These are phyloP conservation scores for Plantago elongata DNA, from an alignment of 257 asterid species.

Conservation along the genomic window DNA sequence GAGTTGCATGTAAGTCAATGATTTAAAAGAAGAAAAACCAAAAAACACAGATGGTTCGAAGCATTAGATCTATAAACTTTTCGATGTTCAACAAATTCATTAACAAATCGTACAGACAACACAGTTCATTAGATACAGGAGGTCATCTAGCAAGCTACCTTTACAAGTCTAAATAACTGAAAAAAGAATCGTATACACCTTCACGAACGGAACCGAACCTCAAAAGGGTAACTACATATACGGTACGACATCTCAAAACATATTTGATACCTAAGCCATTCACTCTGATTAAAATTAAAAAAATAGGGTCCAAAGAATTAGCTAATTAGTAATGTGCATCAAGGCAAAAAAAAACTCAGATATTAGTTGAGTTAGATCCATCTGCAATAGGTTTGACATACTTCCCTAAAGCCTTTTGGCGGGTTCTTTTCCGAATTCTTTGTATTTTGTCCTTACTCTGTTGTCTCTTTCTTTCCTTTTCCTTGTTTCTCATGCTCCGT, in stretches of 20 bases:
- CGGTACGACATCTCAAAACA: conserved; percentile 18
- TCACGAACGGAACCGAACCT: conserved; percentile 8
- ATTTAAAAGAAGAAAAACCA: no score
- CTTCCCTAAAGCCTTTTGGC: conserved; percentile 73
- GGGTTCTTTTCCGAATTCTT: conserved; percentile 60
- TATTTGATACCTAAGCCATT: conserved; percentile 40
- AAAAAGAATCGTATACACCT: conserved; percentile 14
- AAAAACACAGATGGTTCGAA: no score
- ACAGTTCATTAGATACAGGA: neutral
- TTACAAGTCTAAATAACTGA: conserved; percentile 16
- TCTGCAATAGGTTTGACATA: conserved; percentile 73
- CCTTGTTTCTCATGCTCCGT: conserved; percentile 43
- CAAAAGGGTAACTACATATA: conserved; percentile 36
- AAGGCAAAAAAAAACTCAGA: conserved; percentile 9
- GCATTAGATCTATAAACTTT: neutral
- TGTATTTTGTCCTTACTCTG: conserved; percentile 69
- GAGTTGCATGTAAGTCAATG: no score
- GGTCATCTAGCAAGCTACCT: conserved; percentile 11
- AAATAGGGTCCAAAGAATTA: conserved; percentile 25
- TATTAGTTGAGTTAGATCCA: conserved; percentile 40
- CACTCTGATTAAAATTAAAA: conserved; percentile 29
- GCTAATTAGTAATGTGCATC: conserved; percentile 4
- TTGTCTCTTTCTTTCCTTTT: conserved; percentile 65
- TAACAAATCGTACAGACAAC: neutral
- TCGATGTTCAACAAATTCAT: conserved; percentile 4